Base-by-base conservation (phyloP, 805 yeast genomes). In the Yamadazyma takamatsuzukensis region DNA sequence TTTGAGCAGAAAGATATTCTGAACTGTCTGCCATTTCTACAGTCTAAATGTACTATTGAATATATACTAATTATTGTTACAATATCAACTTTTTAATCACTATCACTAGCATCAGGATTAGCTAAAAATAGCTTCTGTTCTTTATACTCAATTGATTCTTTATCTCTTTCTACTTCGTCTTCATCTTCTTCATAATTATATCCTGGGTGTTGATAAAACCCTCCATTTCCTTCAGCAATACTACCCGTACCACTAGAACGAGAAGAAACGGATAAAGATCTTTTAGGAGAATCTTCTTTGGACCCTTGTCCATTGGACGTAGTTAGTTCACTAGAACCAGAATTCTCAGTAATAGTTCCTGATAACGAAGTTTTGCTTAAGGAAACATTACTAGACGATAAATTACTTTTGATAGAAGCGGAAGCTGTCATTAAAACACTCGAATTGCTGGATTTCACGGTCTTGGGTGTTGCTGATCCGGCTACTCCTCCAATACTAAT, bases 61-160 rank as follows among this genome's bases (percentile, higher is more conserved):
- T 19, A 8, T 19, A 8, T 11, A 19, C 22, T 19, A 8, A 19
- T 11, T 7, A 12, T 7, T 12, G 13, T 9, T 7, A 12, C 26
- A 12, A 24, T 24, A 8, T 9, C 13, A 24, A 24, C 9, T 9
- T 15, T 12, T 36, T 39, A 63, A 3, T 64, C 71, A 34, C 63
- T 61, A 35, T 70, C 74, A 29, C 56, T 52, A 18, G 34, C 22
- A 38, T 66, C 84, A 0, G 84, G 84, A 38, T 78, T 78, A 13
- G 80, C 83, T 30, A 78, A 64, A 28, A 64, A 71, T 36, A 78
- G 56, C 15, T 67, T 62, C 15, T 54, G 51, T 13, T 63, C 68
- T 19, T 54, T 59, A 5, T 54, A 51, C 5, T 54, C 61, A 9
- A 24, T 31, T 8, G 30, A 12, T 2, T 34, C 35, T 6, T 21